A percentile compares a stretch with the other conserved stretches of the same genome.
These are phyloP conservation scores for Chalciporus sphaerocephalus DNA, from an alignment of 768 basidiomycete species.

Conservation along the genomic window DNA sequence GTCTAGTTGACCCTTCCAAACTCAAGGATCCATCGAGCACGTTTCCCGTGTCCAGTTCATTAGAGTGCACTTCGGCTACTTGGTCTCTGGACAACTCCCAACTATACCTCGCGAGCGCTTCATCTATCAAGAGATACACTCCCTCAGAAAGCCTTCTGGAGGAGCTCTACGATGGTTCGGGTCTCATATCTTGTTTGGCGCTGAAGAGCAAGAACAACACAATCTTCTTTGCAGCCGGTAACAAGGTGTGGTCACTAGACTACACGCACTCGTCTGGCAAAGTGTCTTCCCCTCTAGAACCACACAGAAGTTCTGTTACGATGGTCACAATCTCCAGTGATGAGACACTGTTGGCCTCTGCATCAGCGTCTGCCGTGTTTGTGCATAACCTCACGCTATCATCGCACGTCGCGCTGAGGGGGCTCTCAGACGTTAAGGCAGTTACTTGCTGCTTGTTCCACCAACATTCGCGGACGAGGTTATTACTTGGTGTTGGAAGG, in stretches of 20 bases:
- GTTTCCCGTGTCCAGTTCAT: slow-evolving; percentile 35
- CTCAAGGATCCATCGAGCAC: slow-evolving; percentile 45
- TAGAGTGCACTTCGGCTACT: slow-evolving; percentile 25
- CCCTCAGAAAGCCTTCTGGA: slow-evolving; percentile 41
- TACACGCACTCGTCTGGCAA: slow-evolving; percentile 36
- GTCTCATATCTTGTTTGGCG: slow-evolving; percentile 29
- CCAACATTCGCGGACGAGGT: slow-evolving; percentile 53
- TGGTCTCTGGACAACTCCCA: slow-evolving; percentile 58
- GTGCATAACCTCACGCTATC: slow-evolving; percentile 56
- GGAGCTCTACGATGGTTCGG: slow-evolving; percentile 36
- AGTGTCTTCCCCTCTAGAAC: slow-evolving; percentile 45
- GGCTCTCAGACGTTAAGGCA: slow-evolving; percentile 40
- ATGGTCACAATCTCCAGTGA: slow-evolving; percentile 61
- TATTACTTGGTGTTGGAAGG: slow-evolving; percentile 51
- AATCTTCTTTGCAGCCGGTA: slow-evolving; percentile 45
- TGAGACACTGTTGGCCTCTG: slow-evolving; percentile 50
- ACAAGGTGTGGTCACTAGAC: slow-evolving; percentile 51
- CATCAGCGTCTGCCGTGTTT: slow-evolving; percentile 49
- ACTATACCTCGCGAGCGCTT: slow-evolving; percentile 50
- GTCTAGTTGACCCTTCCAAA: slow-evolving; percentile 42
- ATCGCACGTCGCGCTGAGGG: slow-evolving; percentile 52
- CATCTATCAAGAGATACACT: slow-evolving; percentile 52
- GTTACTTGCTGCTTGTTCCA: slow-evolving; percentile 57
- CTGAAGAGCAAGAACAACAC: slow-evolving; percentile 35
- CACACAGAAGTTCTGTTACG: slow-evolving; percentile 48